Evolutionary conservation across 2,329 filamentous ascomycete species (phyloP).

Genomic region (Epichloe amarillans): DNA sequence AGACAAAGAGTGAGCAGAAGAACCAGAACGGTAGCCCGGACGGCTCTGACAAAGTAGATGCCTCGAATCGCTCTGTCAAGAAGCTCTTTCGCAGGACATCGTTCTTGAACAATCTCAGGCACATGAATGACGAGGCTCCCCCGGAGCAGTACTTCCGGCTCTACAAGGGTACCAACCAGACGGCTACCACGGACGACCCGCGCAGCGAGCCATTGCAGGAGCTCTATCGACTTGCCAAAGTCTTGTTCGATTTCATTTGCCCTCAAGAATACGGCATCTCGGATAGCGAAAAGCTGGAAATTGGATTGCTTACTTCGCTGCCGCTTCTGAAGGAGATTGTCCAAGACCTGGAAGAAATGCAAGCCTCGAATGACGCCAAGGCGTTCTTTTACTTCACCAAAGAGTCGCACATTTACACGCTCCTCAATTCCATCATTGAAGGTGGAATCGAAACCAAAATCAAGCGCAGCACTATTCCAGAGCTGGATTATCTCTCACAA

Average conservation of each 20-base stretch:
- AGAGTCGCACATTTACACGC: slow-evolving; percentile 95
- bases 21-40: slow-evolving; percentile 19
- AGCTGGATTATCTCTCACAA: slow-evolving; percentile 93
- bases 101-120: slow-evolving; percentile 40
- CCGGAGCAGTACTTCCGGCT: slow-evolving; percentile 78
- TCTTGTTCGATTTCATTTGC: slow-evolving; percentile 95
- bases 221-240: slow-evolving; percentile 84
- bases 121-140: slow-evolving; percentile 40
- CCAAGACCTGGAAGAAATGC: slow-evolving; percentile 90
- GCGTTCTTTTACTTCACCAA: slow-evolving; percentile 99
- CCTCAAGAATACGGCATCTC: slow-evolving; percentile 97
- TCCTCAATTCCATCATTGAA: slow-evolving; percentile 94
- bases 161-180: slow-evolving; percentile 62
- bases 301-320: slow-evolving; percentile 84
- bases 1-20: slow-evolving; percentile 18
- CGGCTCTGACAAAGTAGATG: slow-evolving; percentile 27
- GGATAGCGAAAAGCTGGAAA: slow-evolving; percentile 94
- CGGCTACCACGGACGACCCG: slow-evolving; percentile 60
- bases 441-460: slow-evolving; percentile 97
- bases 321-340: slow-evolving; percentile 95
- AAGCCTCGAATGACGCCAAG: slow-evolving; percentile 86
- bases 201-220: slow-evolving; percentile 82
- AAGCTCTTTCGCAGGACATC: slow-evolving; percentile 47
- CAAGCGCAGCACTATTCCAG: slow-evolving; percentile 83
- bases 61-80: slow-evolving; percentile 22